phyloP scores from a whole-genome alignment of 1,284 basidiomycete species.

The Cryptococcus neoformans region DNA sequence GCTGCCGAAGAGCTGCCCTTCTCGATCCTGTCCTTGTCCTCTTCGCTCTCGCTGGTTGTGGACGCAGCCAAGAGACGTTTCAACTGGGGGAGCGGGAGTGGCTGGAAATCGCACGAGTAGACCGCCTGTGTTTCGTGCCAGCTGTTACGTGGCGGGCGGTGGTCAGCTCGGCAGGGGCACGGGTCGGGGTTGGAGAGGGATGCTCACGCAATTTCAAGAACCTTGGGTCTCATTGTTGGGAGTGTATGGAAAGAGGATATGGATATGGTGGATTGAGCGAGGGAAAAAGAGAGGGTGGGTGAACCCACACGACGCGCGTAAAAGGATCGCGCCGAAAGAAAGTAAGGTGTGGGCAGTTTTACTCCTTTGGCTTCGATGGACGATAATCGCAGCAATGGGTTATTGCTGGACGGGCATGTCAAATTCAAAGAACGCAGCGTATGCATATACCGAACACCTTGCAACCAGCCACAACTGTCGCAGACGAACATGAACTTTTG shows the following conservation, averaged over 20 bases:
- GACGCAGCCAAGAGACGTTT: conserved; percentile 47
- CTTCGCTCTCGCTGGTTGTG: conserved; percentile 27
- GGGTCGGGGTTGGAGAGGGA: neutral
- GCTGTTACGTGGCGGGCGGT: conserved; percentile 20
- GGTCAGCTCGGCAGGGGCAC: neutral
- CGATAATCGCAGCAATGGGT: neutral
- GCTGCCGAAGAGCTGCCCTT: neutral
- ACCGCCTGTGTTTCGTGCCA: conserved; percentile 94
- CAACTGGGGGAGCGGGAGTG: conserved; percentile 52
- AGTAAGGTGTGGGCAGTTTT: neutral
- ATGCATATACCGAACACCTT: too few species aligned
- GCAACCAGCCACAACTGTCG: too few species aligned
- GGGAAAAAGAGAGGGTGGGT: neutral
- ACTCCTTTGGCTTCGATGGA: neutral
- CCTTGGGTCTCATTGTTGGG: conserved; percentile 45
- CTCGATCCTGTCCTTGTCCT: conserved; percentile 10
- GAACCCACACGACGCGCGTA: too few species aligned
- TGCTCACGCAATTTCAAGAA: conserved; percentile 48
- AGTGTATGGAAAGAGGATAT: neutral
- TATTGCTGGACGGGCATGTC: neutral
- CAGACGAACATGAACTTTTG: too few species aligned
- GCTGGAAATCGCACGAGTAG: conserved; percentile 91
- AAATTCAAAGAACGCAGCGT: too few species aligned
- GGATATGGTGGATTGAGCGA: neutral
- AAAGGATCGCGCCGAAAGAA: too few species aligned